Percentiles rank a stretch among this genome's conserved stretches.
These are phyloP conservation scores for Verticillium zaregamsianum DNA, from an alignment of 2,329 filamentous ascomycete genomes.

Conservation along the genomic window DNA sequence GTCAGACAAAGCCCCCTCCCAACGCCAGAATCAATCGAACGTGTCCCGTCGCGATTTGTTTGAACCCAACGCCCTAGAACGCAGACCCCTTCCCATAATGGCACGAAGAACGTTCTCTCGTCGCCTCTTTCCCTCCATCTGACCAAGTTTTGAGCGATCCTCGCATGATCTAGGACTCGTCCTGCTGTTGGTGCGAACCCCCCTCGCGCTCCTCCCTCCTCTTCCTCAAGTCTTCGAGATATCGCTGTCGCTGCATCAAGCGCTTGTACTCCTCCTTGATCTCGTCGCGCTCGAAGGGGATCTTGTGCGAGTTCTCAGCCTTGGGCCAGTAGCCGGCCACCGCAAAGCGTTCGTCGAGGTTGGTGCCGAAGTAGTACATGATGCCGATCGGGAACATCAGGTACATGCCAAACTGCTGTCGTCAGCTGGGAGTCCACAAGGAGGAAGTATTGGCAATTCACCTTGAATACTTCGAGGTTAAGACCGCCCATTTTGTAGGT, in stretches of 20 bases:
- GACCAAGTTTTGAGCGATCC: not conserved
- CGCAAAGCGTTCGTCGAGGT: conserved; percentile 86
- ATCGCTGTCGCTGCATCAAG: conserved; percentile 60
- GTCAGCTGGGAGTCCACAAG: not conserved
- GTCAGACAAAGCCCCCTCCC: not conserved
- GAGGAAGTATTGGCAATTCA: conserved; percentile 27
- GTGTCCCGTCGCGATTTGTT: not conserved
- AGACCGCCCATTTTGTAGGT: conserved; percentile 61
- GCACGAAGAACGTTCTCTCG: not conserved
- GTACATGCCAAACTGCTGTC: conserved; percentile 86
- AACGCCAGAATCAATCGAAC: not conserved
- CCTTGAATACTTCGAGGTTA: conserved; percentile 89
- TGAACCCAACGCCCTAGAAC: not conserved
- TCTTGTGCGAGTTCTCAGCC: conserved; percentile 68
- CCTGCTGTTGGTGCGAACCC: conserved; percentile 19
- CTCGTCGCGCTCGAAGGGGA: conserved; percentile 75
- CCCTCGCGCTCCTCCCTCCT: conserved; percentile 29
- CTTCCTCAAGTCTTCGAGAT: conserved; percentile 68
- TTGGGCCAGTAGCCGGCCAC: conserved; percentile 94
- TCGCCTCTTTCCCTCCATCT: not conserved
- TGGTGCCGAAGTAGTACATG: conserved; percentile 99
- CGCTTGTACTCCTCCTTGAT: conserved; percentile 77
- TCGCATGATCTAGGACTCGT: conserved; percentile 8
- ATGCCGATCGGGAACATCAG: conserved; percentile 97
- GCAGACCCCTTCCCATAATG: not conserved